Conservation (phyloP, 73 alveolate species). For the Effrenium voratum region DNA sequence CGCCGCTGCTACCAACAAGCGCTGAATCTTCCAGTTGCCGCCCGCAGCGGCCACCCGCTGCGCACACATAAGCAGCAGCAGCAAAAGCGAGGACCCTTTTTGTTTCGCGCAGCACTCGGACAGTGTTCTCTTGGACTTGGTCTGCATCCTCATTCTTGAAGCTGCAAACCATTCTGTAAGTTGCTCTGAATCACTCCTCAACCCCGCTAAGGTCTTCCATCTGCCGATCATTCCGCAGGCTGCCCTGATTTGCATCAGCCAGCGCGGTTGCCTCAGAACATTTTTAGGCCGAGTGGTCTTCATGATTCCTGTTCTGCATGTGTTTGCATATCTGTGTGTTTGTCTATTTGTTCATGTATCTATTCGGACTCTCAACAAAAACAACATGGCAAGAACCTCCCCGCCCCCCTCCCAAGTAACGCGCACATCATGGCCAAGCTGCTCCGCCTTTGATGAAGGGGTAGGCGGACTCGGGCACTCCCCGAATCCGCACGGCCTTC, state of each 20-base stretch:
- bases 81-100: too few relatives aligned
- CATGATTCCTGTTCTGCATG: background rate
- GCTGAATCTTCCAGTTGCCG: too few relatives aligned
- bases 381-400: background rate
- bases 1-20: too few relatives aligned
- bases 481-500: conserved; percentile 55
- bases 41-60: too few relatives aligned
- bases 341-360: background rate
- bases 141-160: too few relatives aligned
- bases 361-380: background rate
- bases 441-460: conserved; percentile 61
- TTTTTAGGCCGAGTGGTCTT: background rate
- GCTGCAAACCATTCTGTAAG: too few relatives aligned
- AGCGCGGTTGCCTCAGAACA: background rate
- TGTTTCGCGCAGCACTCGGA: too few relatives aligned
- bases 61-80: too few relatives aligned
- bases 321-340: too few relatives aligned
- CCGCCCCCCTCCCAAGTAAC: background rate
- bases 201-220: conserved; percentile 11
- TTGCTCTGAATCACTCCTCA: too few relatives aligned
- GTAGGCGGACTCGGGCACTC: conserved; percentile 76
- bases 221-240: background rate
- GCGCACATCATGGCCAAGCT: background rate
- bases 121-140: too few relatives aligned
- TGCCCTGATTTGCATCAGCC: background rate